Percentiles rank a stretch among this genome's conserved stretches.
Evolutionary conservation across 2,329 filamentous ascomycete genomes (phyloP).

Genomic region (Fusarium mundagurra): DNA sequence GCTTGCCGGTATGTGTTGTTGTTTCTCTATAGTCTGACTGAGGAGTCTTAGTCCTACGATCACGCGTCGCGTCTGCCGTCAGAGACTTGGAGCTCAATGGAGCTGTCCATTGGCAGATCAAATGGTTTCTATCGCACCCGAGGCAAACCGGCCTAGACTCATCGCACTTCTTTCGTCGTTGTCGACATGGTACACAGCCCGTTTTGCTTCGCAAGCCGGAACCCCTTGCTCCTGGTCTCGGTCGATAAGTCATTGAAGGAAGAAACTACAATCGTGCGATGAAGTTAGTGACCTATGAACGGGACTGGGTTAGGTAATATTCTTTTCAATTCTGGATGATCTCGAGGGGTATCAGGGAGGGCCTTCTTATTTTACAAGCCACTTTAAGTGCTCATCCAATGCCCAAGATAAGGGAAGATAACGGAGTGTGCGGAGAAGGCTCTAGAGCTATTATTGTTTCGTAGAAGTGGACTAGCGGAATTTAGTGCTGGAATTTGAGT

Average conservation of each 20-base stretch:
- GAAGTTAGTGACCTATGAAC: neutral
- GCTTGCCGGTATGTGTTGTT: neutral
- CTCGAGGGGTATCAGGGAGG: neutral
- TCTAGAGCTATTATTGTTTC: too few relatives aligned
- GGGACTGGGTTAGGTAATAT: neutral
- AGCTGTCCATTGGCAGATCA: neutral
- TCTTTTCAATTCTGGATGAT: accelerated
- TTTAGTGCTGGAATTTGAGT: neutral
- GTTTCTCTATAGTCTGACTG: neutral
- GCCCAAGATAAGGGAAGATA: neutral
- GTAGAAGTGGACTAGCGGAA: neutral
- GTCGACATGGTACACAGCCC: neutral
- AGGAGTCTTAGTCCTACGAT: neutral
- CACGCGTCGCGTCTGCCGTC: neutral
- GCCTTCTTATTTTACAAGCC: neutral
- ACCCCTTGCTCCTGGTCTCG: neutral
- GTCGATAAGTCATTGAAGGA: neutral
- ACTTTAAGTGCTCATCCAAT: accelerated
- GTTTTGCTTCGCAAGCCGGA: neutral
- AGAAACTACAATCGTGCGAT: neutral
- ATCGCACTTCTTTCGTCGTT: neutral
- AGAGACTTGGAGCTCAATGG: neutral
- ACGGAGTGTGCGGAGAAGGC: neutral
- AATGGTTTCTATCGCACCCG: neutral
- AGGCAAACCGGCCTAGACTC: neutral